Evolutionary conservation across 306 rosid species (phyloP).

Genomic region (Sicyos edulis): DNA sequence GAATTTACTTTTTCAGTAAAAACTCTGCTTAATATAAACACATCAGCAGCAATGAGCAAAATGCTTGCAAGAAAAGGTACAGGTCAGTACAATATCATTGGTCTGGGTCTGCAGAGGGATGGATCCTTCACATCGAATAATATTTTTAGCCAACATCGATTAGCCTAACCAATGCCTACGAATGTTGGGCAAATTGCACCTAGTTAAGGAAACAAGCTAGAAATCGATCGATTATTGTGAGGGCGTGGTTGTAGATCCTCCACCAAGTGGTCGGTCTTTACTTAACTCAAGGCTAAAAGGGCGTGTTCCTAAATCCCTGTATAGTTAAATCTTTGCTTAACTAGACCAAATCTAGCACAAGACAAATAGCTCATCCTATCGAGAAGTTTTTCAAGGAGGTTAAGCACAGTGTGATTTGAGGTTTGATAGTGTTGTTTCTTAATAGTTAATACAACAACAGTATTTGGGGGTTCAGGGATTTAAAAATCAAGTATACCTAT

Average conservation of each 20-base stretch:
- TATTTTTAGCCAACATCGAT: neutral
- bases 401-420: no score
- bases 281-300: neutral
- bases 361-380: no score
- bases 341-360: no score
- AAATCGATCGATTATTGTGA: neutral
- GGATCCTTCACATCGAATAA: neutral
- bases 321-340: no score
- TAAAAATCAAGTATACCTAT: no score
- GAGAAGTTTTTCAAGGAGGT: no score
- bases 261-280: neutral
- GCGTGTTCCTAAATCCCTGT: no score
- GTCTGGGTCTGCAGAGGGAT: no score
- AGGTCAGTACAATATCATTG: neutral
- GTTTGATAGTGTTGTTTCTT: no score
- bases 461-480: no score
- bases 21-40: no score
- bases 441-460: no score
- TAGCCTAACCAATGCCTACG: neutral
- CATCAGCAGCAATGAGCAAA: neutral
- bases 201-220: neutral
- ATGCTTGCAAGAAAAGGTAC: neutral
- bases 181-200: neutral
- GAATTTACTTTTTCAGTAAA: neutral
- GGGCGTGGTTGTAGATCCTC: neutral